A percentile compares a stretch with the other conserved stretches of the same genome.
phyloP scores from a whole-genome alignment of 2,329 filamentous ascomycete genomes.

The Didymellaceae sp. region DNA sequence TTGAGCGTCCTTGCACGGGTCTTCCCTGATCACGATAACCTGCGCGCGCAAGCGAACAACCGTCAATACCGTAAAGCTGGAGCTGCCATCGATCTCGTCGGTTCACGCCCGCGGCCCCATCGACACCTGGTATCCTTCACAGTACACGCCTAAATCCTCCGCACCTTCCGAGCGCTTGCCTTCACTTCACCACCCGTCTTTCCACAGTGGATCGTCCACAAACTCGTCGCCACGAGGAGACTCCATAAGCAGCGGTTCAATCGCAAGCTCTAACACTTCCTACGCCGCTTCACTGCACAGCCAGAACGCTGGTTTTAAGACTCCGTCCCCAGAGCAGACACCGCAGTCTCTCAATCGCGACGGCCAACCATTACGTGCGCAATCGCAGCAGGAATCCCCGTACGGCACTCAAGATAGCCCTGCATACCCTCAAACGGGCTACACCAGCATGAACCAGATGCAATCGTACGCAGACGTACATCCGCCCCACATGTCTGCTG shows the following conservation, averaged over 20 bases:
- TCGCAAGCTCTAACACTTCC: conserved; percentile 62
- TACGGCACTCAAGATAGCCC: conserved; percentile 50
- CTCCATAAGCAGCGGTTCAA: conserved; percentile 70
- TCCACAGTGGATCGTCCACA: conserved; percentile 65
- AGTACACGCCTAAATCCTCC: conserved; percentile 68
- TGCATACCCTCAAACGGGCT: conserved; percentile 47
- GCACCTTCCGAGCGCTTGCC: conserved; percentile 78
- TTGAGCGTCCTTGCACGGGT: conserved; percentile 24
- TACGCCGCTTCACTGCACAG: conserved; percentile 63
- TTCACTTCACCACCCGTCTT: conserved; percentile 64
- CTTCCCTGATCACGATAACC: conserved; percentile 15
- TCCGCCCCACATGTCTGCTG: conserved; percentile 76
- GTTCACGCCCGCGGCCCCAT: conserved; percentile 79
- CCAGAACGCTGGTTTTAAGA: conserved; percentile 68
- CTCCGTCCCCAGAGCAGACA: conserved; percentile 74
- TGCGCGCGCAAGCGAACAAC: conserved; percentile 17
- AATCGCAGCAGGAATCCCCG: conserved; percentile 48
- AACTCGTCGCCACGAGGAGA: conserved; percentile 77
- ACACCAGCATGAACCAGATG: conserved; percentile 78
- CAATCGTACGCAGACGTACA: conserved; percentile 86
- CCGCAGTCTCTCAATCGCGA: conserved; percentile 52
- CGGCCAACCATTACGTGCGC: conserved; percentile 47
- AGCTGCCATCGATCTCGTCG: conserved; percentile 86
- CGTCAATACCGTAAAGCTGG: conserved; percentile 83
- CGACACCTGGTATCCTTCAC: conserved; percentile 75